Conservation (phyloP, 75 land plant genomes). For the Adiantum capillusveneris region DNA sequence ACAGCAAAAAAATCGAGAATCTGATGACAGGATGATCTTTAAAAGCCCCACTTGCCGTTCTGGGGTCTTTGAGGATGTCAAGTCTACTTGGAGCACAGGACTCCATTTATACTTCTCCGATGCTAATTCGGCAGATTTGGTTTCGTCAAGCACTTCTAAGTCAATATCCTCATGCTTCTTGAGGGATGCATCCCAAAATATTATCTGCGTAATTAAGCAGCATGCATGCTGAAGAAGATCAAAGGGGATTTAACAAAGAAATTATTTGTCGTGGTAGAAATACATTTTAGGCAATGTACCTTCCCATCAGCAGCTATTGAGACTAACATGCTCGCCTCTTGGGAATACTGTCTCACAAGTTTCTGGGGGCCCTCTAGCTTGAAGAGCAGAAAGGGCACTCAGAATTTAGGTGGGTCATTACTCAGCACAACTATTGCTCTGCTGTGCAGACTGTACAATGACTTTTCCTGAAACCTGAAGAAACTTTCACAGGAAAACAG, state of each 20-base stretch:
- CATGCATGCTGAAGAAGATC: background rate
- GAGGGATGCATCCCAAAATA: constrained; percentile 31
- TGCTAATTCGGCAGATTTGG: constrained; percentile 20
- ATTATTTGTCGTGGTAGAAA: too few relatives aligned
- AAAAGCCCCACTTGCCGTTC: constrained; percentile 16
- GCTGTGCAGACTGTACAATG: background rate
- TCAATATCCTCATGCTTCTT: constrained; percentile 12
- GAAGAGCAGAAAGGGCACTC: background rate
- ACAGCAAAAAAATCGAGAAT: constrained; percentile 11
- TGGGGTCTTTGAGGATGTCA: constrained; percentile 8
- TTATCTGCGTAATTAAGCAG: constrained; percentile 9
- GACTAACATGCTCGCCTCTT: constrained; percentile 17
- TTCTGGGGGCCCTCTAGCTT: constrained; percentile 8
- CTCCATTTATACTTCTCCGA: constrained; percentile 25
- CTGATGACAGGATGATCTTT: constrained; percentile 14
- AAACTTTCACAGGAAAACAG: background rate
- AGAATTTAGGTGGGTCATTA: too few relatives aligned
- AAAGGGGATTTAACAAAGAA: background rate
- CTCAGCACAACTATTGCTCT: too few relatives aligned
- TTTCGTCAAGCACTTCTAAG: constrained; percentile 14
- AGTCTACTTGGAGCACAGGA: constrained; percentile 19
- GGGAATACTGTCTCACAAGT: constrained; percentile 6
- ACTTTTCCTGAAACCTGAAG: background rate
- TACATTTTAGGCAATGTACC: constrained; percentile 11
- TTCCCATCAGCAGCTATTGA: constrained; percentile 32